Evolutionary conservation across 306 rosid species (phyloP), one percentile per base, ranked within the genome.

Genomic region (Comarum palustre): DNA sequence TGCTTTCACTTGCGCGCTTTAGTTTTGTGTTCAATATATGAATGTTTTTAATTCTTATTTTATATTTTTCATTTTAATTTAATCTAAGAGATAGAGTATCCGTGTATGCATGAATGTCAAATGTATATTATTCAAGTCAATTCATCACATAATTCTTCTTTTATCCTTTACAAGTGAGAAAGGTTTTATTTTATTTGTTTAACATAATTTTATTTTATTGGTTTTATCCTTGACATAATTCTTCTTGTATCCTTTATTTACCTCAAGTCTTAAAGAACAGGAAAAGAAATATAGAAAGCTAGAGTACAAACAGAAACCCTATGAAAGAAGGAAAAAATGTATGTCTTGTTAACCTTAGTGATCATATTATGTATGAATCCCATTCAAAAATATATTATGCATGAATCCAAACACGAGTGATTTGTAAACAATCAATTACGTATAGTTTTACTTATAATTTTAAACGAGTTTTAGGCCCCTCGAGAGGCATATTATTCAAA

Each of bases 201-300:
- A n/a, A n/a, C n/a, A n/a, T n/a, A n/a, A n/a, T 3, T 14, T 25
- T 46, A 52, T 76, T 69, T 68, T 54, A 72, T 71, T 25, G 71
- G 31, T 38, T 22, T n/a, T n/a, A n/a, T n/a, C n/a, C n/a, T n/a
- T n/a, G n/a, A n/a, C n/a, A n/a, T n/a, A n/a, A n/a, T n/a, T n/a
- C n/a, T n/a, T n/a, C n/a, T n/a, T n/a, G n/a, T 77, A 84, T 82
- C 79, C 80, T 69, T 47, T 48, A 8, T 77, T 81, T 81, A 22
- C 11, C 48, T 74, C 72, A 54, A 68, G 59, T 77, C 68, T 69
- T 63, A 80, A 60, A 79, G 79, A 81, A 79, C 67, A 73, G 78
- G 68, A 81, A 77, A 77, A 58, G 51, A 14, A 74, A 25, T 3
- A 10, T 43, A 73, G 64, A 78, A 65, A 78, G 54, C 63, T 61